Percentiles rank a stretch among this genome's conserved stretches.
Conservation (phyloP, 2,329 filamentous ascomycete genomes). For the Calonectria hongkongensis region DNA sequence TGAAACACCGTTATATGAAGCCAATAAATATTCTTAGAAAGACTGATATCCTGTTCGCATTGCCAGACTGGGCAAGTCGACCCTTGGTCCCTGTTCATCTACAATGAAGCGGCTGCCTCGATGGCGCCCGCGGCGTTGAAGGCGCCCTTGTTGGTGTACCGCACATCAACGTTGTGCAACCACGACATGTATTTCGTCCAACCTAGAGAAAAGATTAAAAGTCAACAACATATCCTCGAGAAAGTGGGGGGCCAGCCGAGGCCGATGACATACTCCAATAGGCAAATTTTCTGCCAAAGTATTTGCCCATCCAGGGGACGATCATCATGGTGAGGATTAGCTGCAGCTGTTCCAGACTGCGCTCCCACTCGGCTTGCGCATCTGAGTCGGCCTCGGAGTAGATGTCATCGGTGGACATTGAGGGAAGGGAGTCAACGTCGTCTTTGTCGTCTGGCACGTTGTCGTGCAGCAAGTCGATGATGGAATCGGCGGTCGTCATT, state of each 20-base stretch:
- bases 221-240: conserved; percentile 40
- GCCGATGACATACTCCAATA: conserved; percentile 87
- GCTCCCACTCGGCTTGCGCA: conserved; percentile 95
- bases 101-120: conserved; percentile 76
- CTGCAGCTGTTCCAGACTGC: conserved; percentile 94
- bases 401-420: conserved; percentile 74
- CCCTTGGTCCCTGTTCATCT: conserved; percentile 42
- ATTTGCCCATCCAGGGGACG: conserved; percentile 95
- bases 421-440: conserved; percentile 79
- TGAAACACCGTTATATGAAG: conserved; percentile 51
- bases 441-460: conserved; percentile 69
- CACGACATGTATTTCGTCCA: conserved; percentile 97
- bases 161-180: conserved; percentile 88
- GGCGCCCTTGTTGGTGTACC: conserved; percentile 75
- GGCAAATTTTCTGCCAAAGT: conserved; percentile 93
- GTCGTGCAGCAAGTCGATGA: conserved; percentile 72
- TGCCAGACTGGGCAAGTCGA: conserved; percentile 12
- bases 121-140: conserved; percentile 79
- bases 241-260: conserved; percentile 5
- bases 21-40: conserved; percentile 38
- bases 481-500: conserved; percentile 66
- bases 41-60: conserved; percentile 20
- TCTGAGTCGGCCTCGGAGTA: conserved; percentile 82
- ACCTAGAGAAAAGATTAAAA: conserved; percentile 69
- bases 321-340: conserved; percentile 95